A percentile compares a stretch with the other conserved stretches of the same genome.
phyloP scores from a whole-genome alignment of 805 yeast genomes.

The Saccharomycopsis sp. region DNA sequence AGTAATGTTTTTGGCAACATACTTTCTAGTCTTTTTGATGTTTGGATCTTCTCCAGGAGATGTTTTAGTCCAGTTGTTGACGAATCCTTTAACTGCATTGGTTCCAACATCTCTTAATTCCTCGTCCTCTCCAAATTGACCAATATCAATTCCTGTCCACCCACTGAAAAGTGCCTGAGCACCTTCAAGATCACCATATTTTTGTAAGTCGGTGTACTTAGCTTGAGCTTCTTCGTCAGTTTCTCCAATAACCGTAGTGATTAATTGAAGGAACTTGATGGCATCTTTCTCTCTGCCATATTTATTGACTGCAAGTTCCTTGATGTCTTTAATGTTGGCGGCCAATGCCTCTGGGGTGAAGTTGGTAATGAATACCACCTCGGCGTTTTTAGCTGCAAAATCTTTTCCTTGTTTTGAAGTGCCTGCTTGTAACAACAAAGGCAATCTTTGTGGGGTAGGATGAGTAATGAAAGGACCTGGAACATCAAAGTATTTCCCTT shows the following conservation, averaged over 20 bases:
- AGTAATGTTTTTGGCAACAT: constrained; percentile 29
- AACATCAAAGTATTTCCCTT: constrained; percentile 36
- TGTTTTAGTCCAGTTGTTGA: constrained; percentile 28
- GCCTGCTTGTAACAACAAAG: constrained; percentile 41
- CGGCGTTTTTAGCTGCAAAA: constrained; percentile 39
- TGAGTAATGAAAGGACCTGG: constrained; percentile 39
- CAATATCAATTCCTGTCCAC: constrained; percentile 38
- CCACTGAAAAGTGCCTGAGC: constrained; percentile 36
- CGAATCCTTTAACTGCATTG: constrained; percentile 29
- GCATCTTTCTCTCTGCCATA: constrained; percentile 33
- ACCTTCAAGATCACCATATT: constrained; percentile 36
- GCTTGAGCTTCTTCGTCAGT: constrained; percentile 37
- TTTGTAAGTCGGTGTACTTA: constrained; percentile 30
- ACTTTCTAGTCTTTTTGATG: constrained; percentile 23
- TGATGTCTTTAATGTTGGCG: constrained; percentile 29
- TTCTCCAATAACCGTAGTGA: constrained; percentile 34
- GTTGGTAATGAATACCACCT: constrained; percentile 36
- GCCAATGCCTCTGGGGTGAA: constrained; percentile 29
- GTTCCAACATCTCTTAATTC: constrained; percentile 29
- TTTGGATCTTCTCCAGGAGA: constrained; percentile 26
- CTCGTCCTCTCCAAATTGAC: constrained; percentile 29
- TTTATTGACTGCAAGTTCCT: constrained; percentile 29
- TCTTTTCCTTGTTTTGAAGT: constrained; percentile 36
- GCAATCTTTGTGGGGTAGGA: constrained; percentile 40
- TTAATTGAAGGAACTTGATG: constrained; percentile 34